phyloP scores from a whole-genome alignment of 2,329 filamentous ascomycete genomes.

The Fusarium keratoplasticum region DNA sequence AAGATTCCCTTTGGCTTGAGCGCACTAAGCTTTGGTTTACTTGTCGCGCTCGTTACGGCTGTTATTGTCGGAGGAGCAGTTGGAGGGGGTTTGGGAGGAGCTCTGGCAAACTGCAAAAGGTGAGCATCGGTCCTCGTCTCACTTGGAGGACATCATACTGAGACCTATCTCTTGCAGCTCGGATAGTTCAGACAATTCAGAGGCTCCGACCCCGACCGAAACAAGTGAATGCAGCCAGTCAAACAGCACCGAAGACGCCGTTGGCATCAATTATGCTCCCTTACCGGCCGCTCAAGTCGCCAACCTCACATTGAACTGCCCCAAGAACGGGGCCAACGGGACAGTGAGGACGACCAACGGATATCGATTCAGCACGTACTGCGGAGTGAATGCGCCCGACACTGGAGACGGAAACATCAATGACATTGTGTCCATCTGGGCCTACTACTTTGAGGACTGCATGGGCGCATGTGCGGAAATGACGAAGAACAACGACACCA shows the following conservation, averaged over 20 bases:
- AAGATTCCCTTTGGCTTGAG: neutral
- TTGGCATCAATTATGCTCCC: neutral
- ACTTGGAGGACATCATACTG: neutral
- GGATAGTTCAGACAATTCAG: neutral
- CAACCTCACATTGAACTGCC: neutral
- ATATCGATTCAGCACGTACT: neutral
- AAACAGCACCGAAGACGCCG: neutral
- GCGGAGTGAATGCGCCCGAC: neutral
- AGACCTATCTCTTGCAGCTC: neutral
- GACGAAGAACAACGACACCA: neutral
- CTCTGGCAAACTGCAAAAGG: neutral
- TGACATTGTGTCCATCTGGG: conserved; percentile 2
- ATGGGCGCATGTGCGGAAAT: neutral
- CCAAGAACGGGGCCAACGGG: neutral
- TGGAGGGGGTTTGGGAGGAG: neutral
- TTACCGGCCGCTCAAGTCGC: neutral
- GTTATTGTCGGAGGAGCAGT: neutral
- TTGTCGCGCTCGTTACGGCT: neutral
- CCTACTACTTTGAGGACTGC: conserved; percentile 1
- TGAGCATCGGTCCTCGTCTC: neutral
- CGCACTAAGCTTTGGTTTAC: neutral
- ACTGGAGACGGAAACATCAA: neutral
- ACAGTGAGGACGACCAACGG: neutral
- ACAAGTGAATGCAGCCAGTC: neutral
- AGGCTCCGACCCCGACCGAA: neutral